phyloP scores from a whole-genome alignment of 495 filamentous ascomycete genomes.

The Aspergillus bertholletiae region DNA sequence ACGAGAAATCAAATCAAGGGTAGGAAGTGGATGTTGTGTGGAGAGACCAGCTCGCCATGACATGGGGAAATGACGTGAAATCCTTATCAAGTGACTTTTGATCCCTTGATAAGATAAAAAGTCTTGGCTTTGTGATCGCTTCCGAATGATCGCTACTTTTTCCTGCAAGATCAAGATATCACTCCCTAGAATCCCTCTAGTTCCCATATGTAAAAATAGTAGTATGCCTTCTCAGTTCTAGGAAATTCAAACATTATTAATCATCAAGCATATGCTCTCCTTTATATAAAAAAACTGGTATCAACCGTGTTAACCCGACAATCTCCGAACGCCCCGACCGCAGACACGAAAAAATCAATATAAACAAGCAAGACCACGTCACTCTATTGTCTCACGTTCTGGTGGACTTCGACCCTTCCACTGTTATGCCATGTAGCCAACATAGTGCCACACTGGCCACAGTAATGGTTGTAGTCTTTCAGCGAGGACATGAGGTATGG shows the following conservation, averaged over 20 bases:
- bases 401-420: conserved; percentile 42
- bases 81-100: too few species aligned
- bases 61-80: not conserved
- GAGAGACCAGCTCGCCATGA: not conserved
- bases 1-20: too few species aligned
- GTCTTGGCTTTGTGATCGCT: too few species aligned
- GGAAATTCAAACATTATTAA: too few species aligned
- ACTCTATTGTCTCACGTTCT: conserved; percentile 9
- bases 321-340: not conserved
- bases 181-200: too few species aligned
- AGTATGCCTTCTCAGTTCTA: too few species aligned
- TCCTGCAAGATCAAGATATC: too few species aligned
- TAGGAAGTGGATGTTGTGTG: too few species aligned
- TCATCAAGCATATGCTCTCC: not conserved
- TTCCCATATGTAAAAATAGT: too few species aligned
- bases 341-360: not conserved
- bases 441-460: conserved; percentile 43
- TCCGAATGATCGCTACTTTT: too few species aligned
- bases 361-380: not conserved
- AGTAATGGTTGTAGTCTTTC: conserved; percentile 52
- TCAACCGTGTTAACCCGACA: not conserved
- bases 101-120: too few species aligned
- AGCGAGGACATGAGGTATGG: conserved; percentile 48
- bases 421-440: conserved; percentile 53
- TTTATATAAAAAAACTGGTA: not conserved